Evolutionary conservation across 768 basidiomycete genomes (phyloP).

Genomic region (Dendrothele bispora): DNA sequence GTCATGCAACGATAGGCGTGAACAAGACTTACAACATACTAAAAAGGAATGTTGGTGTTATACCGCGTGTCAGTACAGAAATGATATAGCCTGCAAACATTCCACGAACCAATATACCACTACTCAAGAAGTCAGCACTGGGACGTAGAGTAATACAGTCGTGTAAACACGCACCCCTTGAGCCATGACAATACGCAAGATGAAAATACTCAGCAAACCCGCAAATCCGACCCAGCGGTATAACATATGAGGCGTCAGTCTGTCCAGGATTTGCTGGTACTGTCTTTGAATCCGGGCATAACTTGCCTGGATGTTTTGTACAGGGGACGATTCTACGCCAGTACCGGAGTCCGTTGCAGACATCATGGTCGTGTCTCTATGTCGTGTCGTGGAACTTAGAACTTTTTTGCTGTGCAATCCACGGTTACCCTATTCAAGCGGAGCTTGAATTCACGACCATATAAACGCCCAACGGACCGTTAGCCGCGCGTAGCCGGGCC

Average conservation of each 20-base stretch:
- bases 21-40: constrained; percentile 67
- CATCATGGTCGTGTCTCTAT: constrained; percentile 45
- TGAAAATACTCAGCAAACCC: constrained; percentile 71
- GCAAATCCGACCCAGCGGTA: constrained; percentile 85
- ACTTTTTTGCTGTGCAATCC: not conserved
- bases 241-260: constrained; percentile 86
- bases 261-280: constrained; percentile 89
- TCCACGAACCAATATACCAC: constrained; percentile 13
- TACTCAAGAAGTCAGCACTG: too few species aligned
- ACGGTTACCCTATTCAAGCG: not conserved
- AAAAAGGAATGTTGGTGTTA: not conserved
- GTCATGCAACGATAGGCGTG: not conserved
- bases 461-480: too few species aligned
- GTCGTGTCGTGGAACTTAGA: constrained; percentile 3
- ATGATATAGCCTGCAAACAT: not conserved
- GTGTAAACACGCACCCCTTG: constrained; percentile 82
- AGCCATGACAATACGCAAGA: constrained; percentile 80
- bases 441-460: constrained; percentile 2
- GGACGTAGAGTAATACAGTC: too few species aligned
- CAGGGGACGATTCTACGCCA: constrained; percentile 40
- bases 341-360: constrained; percentile 39
- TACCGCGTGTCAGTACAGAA: not conserved
- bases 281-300: constrained; percentile 63
- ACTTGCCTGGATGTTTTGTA: constrained; percentile 47
- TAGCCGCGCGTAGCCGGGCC: not conserved